Conservation (phyloP, 768 basidiomycete species). For the Lentinula sp. region DNA sequence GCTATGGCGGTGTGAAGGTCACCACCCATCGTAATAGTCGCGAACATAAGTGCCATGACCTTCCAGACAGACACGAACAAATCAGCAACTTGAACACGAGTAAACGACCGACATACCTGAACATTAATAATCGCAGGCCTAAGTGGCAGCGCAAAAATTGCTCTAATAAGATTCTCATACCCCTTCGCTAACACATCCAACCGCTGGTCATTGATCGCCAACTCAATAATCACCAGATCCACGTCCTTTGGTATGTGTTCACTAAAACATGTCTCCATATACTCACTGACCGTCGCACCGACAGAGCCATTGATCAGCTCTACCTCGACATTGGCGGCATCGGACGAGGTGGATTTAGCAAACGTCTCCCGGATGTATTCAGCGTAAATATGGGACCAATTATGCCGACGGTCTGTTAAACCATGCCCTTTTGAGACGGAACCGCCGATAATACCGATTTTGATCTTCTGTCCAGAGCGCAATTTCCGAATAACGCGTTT, state of each 20-base stretch:
- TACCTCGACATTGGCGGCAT: neutral
- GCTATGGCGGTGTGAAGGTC: slow-evolving; percentile 1
- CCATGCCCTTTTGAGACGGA: neutral
- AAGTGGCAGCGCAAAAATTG: neutral
- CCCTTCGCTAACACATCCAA: neutral
- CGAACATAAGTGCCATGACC: slow-evolving; percentile 3
- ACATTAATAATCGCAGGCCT: slow-evolving; percentile 1
- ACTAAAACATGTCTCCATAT: slow-evolving; percentile 1
- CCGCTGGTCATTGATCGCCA: neutral
- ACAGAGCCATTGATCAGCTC: slow-evolving; percentile 2
- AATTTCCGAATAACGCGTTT: slow-evolving; percentile 1
- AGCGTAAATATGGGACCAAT: neutral
- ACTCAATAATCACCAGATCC: slow-evolving; percentile 2
- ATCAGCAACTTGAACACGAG: neutral
- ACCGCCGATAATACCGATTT: slow-evolving; percentile 2
- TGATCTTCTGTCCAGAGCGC: neutral
- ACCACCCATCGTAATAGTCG: neutral
- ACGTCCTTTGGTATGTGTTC: slow-evolving; percentile 2
- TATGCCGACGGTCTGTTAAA: neutral
- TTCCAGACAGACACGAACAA: neutral
- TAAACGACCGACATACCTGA: neutral
- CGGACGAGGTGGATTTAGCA: neutral
- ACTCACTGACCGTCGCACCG: neutral
- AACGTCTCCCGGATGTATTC: slow-evolving; percentile 1
- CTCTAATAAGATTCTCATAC: slow-evolving; percentile 1